Evolutionary conservation across 306 rosid species (phyloP), one percentile per base, ranked within the genome.

Genomic region (Medicago lupulina): DNA sequence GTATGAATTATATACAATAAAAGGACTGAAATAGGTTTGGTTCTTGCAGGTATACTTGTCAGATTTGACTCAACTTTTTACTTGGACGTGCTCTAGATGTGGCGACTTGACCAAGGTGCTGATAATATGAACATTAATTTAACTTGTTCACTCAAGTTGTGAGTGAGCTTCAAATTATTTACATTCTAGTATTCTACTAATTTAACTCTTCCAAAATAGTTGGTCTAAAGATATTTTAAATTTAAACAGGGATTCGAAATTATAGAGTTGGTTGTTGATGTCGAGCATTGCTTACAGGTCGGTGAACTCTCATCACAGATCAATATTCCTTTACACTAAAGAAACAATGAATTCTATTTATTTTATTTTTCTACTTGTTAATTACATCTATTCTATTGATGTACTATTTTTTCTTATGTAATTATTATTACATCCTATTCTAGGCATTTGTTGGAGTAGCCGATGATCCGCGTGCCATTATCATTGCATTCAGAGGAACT

Each of bases 241-340:
- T 89, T 78, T 65, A 59, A 75, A 85, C 92, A 96, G 99, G 96
- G 92, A 63, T 96, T 96, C 89, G 92, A 96, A 77, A 81, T 96
- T 86, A 87, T 96, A 75, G 99, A 96, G 87, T 72, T 96, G 81
- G 83, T 96, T 74, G 99, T 96, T 70, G 99, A 96, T 55, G 75
- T 96, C 31, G 92, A 92, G 88, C 93, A 92, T 67, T 96, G 99
- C 93, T 85, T 96, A 85, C 99, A 96, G 98, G 99, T 92, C 71
- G 97, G 99, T 87, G 65, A 70, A 43, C 53, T 81, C 70, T 67
- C 55, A 57, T 73, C 10, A 10, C 67, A 34, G 9, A 75, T 47
- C 62, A 31, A 49, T 58, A 53, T 58, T 57, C 59, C 64, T 74
- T 41, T 79, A 73, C 60, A n/a, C 38, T 23, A 53, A 49, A 46